Percentiles rank a stretch among this genome's conserved stretches.
These are phyloP conservation scores for Colletotrichum tamarilloi DNA, from an alignment of 2,329 filamentous ascomycete species.

Conservation along the genomic window DNA sequence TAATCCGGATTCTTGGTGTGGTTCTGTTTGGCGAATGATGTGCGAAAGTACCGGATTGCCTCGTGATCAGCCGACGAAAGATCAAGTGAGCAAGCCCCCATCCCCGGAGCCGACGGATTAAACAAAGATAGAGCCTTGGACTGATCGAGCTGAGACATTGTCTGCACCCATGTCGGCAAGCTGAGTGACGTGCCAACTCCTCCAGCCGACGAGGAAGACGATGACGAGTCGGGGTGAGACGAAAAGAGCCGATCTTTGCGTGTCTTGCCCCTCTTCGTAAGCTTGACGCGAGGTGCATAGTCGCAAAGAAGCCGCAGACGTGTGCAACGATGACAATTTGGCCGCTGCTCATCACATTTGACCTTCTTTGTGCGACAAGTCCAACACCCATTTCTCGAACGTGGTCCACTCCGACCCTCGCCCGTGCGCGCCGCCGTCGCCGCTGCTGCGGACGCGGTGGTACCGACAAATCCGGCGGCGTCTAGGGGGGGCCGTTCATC, in stretches of 20 bases:
- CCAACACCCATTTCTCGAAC: conserved; percentile 38
- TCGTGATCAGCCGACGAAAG: conserved; percentile 46
- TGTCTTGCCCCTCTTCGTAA: conserved; percentile 12
- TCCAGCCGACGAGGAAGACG: conserved; percentile 2
- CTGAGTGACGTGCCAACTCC: not conserved
- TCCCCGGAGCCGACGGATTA: conserved; percentile 31
- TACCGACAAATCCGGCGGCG: not conserved
- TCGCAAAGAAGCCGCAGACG: conserved; percentile 43
- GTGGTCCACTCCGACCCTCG: conserved; percentile 34
- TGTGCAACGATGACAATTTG: conserved; percentile 41
- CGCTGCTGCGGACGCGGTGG: conserved; percentile 1
- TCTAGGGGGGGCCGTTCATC: not conserved
- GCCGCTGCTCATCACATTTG: conserved; percentile 45
- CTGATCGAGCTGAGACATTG: conserved; percentile 3
- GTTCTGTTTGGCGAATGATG: conserved; percentile 46
- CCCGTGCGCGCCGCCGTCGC: conserved; percentile 1
- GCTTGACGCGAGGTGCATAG: conserved; percentile 39
- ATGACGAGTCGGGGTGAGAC: not conserved
- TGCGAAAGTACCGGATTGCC: conserved; percentile 49
- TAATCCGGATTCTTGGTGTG: conserved; percentile 51
- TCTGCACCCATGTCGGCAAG: conserved; percentile 24
- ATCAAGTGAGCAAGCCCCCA: conserved; percentile 39
- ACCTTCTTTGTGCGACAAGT: conserved; percentile 46
- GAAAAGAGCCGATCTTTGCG: conserved; percentile 23
- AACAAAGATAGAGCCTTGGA: conserved; percentile 18